Base-by-base conservation (phyloP, 1,284 basidiomycete genomes). In the Puccinia novopanici region DNA sequence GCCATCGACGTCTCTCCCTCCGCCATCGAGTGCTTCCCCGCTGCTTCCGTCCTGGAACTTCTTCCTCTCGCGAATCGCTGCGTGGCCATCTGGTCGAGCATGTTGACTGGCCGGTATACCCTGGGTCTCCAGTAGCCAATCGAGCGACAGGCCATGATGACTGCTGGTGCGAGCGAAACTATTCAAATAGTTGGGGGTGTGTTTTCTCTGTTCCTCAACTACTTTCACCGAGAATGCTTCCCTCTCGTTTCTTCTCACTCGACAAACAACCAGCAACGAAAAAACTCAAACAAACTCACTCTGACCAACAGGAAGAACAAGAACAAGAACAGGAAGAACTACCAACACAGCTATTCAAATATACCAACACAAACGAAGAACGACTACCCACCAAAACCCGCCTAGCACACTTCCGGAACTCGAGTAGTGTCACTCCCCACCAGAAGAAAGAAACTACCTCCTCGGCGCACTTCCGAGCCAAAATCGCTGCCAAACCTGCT, bases 331-430 rank as follows among this genome's bases (percentile, higher is more conserved):
- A n/a, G 5, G 63, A 65, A 42, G 63, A 65, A 65, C 40, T 65
- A n/a, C n/a, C n/a, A n/a, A n/a, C n/a, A n/a, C 63, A 65, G 12
- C 34, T 65, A 40, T 5, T 40, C 17, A 17, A n/a, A n/a, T n/a
- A n/a, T 12, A 52, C 8, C n/a, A 70, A 34, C 24, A 52, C 22
- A 9, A 4, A 52, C 42, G 12, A 74, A 17, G 3, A 24, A 10
- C 30, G 72, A 42, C 42, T 13, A 57, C 55, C 72, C 22, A 74
- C 55, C 55, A 34, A 24, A 3, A 59, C 72, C 4, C 54, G 57
- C n/a, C 55, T 74, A 34, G 72, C 54, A 6, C 30, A 55, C 48
- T 74, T 74, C 57, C 19, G 59, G 48, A 52, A 40, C 68, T 52
- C 68, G 13, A 6, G 15, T 17, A 48, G 45, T 19, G 17, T 19